Evolutionary conservation across 345 rosid species (phyloP), one percentile per base, ranked within the genome.

Genomic region (Syzygium jambos): DNA sequence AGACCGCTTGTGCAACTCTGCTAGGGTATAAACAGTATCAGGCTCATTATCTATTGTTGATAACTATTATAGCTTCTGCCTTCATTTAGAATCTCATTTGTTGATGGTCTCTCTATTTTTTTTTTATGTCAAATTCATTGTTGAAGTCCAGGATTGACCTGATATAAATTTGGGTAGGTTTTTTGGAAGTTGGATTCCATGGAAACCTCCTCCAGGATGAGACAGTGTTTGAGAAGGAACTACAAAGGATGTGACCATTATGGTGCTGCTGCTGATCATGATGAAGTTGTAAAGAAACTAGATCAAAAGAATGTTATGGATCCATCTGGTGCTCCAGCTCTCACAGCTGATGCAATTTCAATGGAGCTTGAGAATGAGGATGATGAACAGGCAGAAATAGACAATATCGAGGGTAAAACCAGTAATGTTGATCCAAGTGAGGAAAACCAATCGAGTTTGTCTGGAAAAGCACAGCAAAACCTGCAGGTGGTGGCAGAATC

Each of bases 191-290:
- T 95, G 85, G 99, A 98, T 91, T 93, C 95, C 85, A 93, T 94
- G 96, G 99, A 98, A 92, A 96, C 93, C 92, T 96, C 98, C 88
- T 95, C 98, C 51, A 95, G 99, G 94, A 98, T 98, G 99, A 94
- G 99, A 90, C 92, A 86, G 87, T 95, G 94, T 89, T 91, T 98
- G 92, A 95, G 96, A 91, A 94, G 96, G 92, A 91, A 95, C 87
- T 96, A 98, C 90, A 84, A 87, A 59, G 98, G 98, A 86, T 94
- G 94, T 85, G 94, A 96, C 93, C 99, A 98, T 94, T 93, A 87
- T 52, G 99, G 98, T 90, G 95, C 97, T 91, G 98, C 99, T 92
- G 98, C 99, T 89, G 91, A 95, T 91, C 93, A 92, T 87, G 98
- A 95, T 90, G 93, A 91, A 91, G 88, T 84, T 88, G 93, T 90